Conservation (phyloP, 2,329 filamentous ascomycete genomes). For the Pseudogymnoascus sp. region DNA sequence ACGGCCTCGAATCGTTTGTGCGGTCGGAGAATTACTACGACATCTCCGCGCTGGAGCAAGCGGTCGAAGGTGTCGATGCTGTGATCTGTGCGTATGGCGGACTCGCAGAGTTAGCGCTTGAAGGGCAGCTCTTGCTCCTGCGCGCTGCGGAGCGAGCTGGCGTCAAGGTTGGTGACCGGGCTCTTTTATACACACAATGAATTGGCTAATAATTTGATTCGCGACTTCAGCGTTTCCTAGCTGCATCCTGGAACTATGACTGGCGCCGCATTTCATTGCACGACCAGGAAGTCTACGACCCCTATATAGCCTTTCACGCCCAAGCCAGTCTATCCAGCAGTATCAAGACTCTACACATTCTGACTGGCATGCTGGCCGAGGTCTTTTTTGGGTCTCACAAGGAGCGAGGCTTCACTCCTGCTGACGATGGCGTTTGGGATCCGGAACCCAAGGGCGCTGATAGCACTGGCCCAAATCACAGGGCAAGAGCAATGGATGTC, state of each 20-base stretch:
- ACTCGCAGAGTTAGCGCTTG: constrained; percentile 23
- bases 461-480: not conserved
- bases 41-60: constrained; percentile 26
- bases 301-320: constrained; percentile 27
- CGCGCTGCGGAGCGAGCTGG: constrained; percentile 30
- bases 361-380: constrained; percentile 23
- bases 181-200: not conserved
- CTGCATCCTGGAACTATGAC: constrained; percentile 28
- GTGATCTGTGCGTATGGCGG: constrained; percentile 28
- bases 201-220: not conserved
- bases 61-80: constrained; percentile 28
- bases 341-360: constrained; percentile 26
- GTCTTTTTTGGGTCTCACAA: not conserved
- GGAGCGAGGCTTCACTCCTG: not conserved
- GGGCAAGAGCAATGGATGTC: not conserved
- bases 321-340: constrained; percentile 23
- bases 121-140: constrained; percentile 30
- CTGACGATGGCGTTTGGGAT: not conserved
- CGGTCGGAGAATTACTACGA: constrained; percentile 24
- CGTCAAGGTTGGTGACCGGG: constrained; percentile 17
- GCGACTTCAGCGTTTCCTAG: constrained; percentile 18
- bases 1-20: constrained; percentile 26
- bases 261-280: constrained; percentile 26
- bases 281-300: constrained; percentile 28
- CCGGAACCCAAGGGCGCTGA: not conserved